Percentiles rank a stretch among this genome's conserved stretches.
Evolutionary conservation across 768 basidiomycete species (phyloP).

Genomic region (Leccinum pellstonianum): DNA sequence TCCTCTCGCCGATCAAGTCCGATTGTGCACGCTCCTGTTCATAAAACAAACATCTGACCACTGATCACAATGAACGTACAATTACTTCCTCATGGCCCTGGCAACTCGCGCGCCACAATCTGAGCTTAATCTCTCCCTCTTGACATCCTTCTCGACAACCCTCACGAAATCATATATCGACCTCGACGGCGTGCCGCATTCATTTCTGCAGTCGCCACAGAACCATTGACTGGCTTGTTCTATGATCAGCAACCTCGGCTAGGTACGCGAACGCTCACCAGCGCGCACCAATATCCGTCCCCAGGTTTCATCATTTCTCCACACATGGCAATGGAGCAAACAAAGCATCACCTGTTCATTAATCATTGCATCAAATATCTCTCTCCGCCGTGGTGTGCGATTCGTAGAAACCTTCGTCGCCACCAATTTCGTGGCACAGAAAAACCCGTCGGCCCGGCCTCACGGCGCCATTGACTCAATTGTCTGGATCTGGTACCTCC

Average conservation of each 20-base stretch:
- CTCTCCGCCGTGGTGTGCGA: not conserved
- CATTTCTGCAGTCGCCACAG: constrained; percentile 3
- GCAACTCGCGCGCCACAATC: constrained; percentile 17
- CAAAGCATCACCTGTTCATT: not conserved
- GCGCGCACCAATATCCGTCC: not conserved
- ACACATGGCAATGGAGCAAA: not conserved
- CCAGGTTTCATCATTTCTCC: constrained; percentile 3
- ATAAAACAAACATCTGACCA: constrained; percentile 6
- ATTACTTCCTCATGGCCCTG: constrained; percentile 12
- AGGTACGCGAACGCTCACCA: constrained; percentile 16
- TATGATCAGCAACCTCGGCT: constrained; percentile 10
- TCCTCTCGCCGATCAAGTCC: constrained; percentile 36
- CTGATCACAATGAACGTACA: constrained; percentile 19
- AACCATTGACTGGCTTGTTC: not conserved
- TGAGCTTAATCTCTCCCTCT: constrained; percentile 4
- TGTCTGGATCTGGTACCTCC: constrained; percentile 26
- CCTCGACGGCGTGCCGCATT: constrained; percentile 6
- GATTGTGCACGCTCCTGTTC: constrained; percentile 23
- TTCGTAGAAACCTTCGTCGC: not conserved
- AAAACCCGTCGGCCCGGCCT: constrained; percentile 10
- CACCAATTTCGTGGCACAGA: not conserved
- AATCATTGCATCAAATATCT: not conserved
- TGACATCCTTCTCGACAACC: constrained; percentile 5
- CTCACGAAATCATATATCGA: constrained; percentile 4
- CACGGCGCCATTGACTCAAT: constrained; percentile 9